Conservation (phyloP, 352 stramenopile genomes). For the Pythium vanterpoolii region DNA sequence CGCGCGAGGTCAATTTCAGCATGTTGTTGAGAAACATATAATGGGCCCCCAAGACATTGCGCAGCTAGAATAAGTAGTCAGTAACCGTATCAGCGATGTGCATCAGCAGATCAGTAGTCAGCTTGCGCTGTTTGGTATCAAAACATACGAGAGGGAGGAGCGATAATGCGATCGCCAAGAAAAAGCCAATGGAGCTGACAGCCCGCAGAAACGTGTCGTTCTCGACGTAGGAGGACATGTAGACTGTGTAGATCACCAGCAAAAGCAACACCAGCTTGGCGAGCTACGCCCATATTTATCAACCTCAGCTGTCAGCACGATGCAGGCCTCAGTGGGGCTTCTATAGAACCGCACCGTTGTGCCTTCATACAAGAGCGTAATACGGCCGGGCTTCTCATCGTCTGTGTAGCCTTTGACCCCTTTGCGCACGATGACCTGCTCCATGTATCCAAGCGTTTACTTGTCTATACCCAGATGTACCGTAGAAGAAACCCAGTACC, state of each 20-base stretch:
- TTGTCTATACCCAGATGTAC: background rate
- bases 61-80: conserved; percentile 39
- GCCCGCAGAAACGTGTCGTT: conserved; percentile 49
- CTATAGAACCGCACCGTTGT: conserved; percentile 30
- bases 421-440: conserved; percentile 54
- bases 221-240: conserved; percentile 46
- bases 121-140: too few relatives aligned
- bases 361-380: conserved; percentile 67
- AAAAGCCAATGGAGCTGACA: conserved; percentile 68
- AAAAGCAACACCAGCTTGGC: conserved; percentile 68
- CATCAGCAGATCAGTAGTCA: too few relatives aligned
- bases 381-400: conserved; percentile 50
- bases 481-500: conserved; percentile 16
- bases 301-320: background rate
- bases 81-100: too few relatives aligned
- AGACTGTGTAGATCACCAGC: conserved; percentile 76
- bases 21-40: conserved; percentile 82
- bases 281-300: too few relatives aligned
- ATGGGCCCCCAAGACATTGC: conserved; percentile 65
- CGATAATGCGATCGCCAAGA: conserved; percentile 53
- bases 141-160: conserved; percentile 49
- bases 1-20: conserved; percentile 46
- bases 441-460: background rate
- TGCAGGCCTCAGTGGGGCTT: background rate
- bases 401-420: conserved; percentile 59